Evolutionary conservation across 441 rosid genomes (phyloP), one percentile per base, ranked within the genome.

Genomic region (Gossypium gossypioides): DNA sequence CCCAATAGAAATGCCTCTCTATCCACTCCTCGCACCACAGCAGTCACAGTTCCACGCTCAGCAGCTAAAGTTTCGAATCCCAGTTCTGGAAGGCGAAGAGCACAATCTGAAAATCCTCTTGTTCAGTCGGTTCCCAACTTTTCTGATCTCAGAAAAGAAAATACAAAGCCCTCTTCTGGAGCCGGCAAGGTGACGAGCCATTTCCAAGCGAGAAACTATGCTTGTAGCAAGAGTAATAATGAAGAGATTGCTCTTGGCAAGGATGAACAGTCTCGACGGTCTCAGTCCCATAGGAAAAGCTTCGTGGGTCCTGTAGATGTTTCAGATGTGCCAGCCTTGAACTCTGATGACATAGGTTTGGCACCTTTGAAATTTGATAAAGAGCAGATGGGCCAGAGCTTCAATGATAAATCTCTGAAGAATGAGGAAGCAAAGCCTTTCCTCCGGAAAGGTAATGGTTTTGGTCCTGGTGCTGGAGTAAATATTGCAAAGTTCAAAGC

Each of bases 101-200:
- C 72, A 40, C 99, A 84, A 59, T 76, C 87, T 77, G 99, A 88
- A 72, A 89, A 89, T 85, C 78, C 86, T 72, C 86, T 90, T 77
- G 96, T 91, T 21, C 97, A 89, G 67, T 89, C 96, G 27, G 96
- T 92, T 76, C 93, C 97, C 60, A 89, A 86, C 80, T 95, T 90
- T 79, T 86, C 91, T 42, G 96, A 92, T 78, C 77, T 91, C 56
- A 91, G 88, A 79, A 95, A 95, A 83, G 99, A 95, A 81, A 91
- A 89, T 74, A 84, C 97, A 71, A 92, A 87, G 72, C 89, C 95
- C 61, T 80, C 77, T 77, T 82, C 86, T 37, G 89, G 89, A 61
- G 78, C 77, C 68, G 80, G 89, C 74, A 96, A 88, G 84, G 76
- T 72, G 57, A 75, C 85, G 52, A 79, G 76, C 57, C 97, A 91